Evolutionary conservation across 306 rosid genomes (phyloP).

Genomic region (Notholithocarpus densiflorus): DNA sequence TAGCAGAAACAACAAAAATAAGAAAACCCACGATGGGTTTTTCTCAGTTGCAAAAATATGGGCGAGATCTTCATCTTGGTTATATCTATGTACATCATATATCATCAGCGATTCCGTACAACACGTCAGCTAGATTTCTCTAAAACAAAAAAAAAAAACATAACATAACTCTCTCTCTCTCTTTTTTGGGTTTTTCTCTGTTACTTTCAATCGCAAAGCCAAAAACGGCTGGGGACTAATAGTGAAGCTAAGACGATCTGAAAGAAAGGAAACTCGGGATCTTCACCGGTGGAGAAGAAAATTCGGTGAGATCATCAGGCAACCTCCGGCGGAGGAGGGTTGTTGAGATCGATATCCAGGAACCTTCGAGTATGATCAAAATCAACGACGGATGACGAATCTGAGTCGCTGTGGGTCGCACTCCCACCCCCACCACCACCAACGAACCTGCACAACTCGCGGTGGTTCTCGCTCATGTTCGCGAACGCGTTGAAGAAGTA

Average conservation of each 20-base stretch:
- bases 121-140: conserved; percentile 32
- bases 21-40: conserved; percentile 22
- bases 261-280: neutral
- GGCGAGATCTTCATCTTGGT: neutral
- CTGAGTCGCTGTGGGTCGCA: conserved; percentile 41
- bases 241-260: neutral
- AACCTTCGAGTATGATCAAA: conserved; percentile 29
- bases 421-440: neutral
- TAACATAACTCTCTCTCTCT: too few species aligned
- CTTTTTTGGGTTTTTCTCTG: neutral
- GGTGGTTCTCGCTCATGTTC: conserved; percentile 11
- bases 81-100: conserved; percentile 39
- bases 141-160: neutral
- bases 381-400: conserved; percentile 51
- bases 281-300: conserved; percentile 1
- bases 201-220: neutral
- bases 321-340: conserved; percentile 57
- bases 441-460: conserved; percentile 40
- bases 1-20: conserved; percentile 37
- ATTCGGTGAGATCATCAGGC: conserved; percentile 42
- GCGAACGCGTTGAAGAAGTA: conserved; percentile 54
- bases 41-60: conserved; percentile 38
- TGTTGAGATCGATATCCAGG: conserved; percentile 72
- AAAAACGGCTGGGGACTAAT: neutral
- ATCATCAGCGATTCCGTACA: conserved; percentile 7